Percentiles rank a stretch among this genome's conserved stretches.
Evolutionary conservation across 805 yeast genomes (phyloP).

Genomic region (Pichia membranifaciens): DNA sequence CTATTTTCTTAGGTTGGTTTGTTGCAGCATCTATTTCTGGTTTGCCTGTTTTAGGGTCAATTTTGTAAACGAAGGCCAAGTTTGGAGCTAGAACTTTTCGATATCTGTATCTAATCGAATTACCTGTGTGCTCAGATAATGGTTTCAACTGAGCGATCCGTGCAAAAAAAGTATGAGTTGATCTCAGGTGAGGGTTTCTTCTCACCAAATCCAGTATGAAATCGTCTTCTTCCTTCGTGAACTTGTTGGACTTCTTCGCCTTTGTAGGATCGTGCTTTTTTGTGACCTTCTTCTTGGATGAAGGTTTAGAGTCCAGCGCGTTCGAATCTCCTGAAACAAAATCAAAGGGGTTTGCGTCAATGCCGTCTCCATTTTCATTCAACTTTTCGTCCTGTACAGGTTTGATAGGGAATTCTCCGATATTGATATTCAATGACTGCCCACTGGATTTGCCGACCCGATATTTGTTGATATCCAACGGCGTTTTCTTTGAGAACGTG

Average conservation of each 20-base stretch:
- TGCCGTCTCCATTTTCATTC: not conserved
- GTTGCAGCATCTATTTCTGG: constrained; percentile 36
- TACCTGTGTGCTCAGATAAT: constrained; percentile 65
- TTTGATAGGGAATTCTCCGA: constrained; percentile 20
- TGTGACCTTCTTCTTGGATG: constrained; percentile 1
- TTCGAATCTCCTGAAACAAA: not conserved
- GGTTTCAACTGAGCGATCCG: constrained; percentile 46
- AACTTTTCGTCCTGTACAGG: not conserved
- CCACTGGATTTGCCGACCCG: constrained; percentile 12
- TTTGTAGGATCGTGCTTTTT: not conserved
- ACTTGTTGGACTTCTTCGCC: constrained; percentile 36
- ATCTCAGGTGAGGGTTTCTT: constrained; percentile 58
- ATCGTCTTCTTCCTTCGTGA: constrained; percentile 60
- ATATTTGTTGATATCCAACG: constrained; percentile 18
- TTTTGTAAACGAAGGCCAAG: constrained; percentile 43
- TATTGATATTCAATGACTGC: constrained; percentile 20
- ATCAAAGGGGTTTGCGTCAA: not conserved
- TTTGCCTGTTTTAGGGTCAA: constrained; percentile 38
- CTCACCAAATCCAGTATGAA: constrained; percentile 63
- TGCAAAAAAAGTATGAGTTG: constrained; percentile 62
- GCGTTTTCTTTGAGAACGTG: constrained; percentile 16
- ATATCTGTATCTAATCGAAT: constrained; percentile 63
- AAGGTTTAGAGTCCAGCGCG: not conserved
- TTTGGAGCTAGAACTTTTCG: constrained; percentile 39
- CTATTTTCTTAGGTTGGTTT: constrained; percentile 36